Evolutionary conservation across 257 asterid species (phyloP), one percentile per base, ranked within the genome.

Genomic region (Solanum habrochaites): DNA sequence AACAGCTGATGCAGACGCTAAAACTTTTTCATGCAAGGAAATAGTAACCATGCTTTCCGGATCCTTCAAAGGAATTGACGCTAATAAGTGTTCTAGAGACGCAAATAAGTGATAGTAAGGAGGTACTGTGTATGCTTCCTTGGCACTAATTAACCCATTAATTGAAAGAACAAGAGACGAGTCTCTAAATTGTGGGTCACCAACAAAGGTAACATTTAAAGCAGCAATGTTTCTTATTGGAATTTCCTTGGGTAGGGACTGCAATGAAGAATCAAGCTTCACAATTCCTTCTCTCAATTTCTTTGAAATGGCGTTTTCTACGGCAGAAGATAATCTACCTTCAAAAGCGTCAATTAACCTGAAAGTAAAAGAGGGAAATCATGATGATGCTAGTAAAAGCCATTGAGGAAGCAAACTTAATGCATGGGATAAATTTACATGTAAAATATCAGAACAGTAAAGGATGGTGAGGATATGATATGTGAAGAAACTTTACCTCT

Each of bases 301-400:
- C 89, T 91, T 88, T 18, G 98, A 87, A 89, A 97, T 70, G 60
- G 98, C 93, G 82, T 89, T 90, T 91, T 96, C 99, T 86, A 97
- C 92, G 5, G 97, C 92, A 85, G 99, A 92, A 78, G 90, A 80
- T 85, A 97, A 91, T 83, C 89, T 91, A 74, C 81, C 93, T 89
- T 86, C 91, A 90, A 97, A 97, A 87, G 99, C 98, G 84, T 96
- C 93, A 39, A 97, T 72, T 86, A 97, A 90, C 88, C 99, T 97
- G 94, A 49, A 88, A 86, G 27, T 58, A 52, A 74, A 69, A 20
- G n/a, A 80, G 52, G 21, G 83, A 49, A 23, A 58, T 45, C 45
- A 43, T 70, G 70, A 85, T 72, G 83, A 40, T 72, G 35, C 73
- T 32, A 85, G 80, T 62, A 27, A 60, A 15, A 45, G 20, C 27